Evolutionary conservation across 306 rosid species (phyloP), one percentile per base, ranked within the genome.

Genomic region (Senna siamea): DNA sequence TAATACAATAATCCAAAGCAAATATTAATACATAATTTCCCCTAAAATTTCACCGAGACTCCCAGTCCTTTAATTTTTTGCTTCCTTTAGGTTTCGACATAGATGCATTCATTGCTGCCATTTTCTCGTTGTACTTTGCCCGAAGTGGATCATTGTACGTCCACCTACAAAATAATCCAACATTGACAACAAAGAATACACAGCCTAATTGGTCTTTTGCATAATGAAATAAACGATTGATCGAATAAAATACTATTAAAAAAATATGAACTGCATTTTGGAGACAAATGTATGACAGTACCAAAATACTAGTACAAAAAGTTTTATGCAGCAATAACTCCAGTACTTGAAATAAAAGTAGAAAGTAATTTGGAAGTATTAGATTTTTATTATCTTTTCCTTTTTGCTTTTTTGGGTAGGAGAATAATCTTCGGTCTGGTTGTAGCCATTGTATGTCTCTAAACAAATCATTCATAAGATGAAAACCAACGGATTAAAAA

Each of bases 101-200:
- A 32, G 95, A 82, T 0, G 88, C 86, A 23, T 94, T 85, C 89
- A 94, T 81, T 57, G 95, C 98, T 9, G 97, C 98, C 98, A 94
- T 94, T 84, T 88, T 94, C 14, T 87, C 93, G 20, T 88, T 88
- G 77, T 94, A 94, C 84, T 94, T 94, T 9, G 93, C 93, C 9
- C 96, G 97, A 57, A 94, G 98, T 75, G 98, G 96, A 73, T 94
- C 98, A 18, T 89, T 94, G 87, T 91, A 89, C n/a, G 96, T 94
- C 98, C 98, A 94, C 58, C 98, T 93, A 92, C 79, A 87, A 26
- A 26, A n/a, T n/a, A n/a, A n/a, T n/a, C n/a, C n/a, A n/a, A 72
- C 52, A 69, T 28, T 22, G 26, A 38, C 9, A 75, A 70, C 14
- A n/a, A 40, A 66, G 43, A 20, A 63, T 72, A 26, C 30, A 26